Evolutionary conservation across 305 asterid species (phyloP).

Genomic region (Fraxinus paxiana): DNA sequence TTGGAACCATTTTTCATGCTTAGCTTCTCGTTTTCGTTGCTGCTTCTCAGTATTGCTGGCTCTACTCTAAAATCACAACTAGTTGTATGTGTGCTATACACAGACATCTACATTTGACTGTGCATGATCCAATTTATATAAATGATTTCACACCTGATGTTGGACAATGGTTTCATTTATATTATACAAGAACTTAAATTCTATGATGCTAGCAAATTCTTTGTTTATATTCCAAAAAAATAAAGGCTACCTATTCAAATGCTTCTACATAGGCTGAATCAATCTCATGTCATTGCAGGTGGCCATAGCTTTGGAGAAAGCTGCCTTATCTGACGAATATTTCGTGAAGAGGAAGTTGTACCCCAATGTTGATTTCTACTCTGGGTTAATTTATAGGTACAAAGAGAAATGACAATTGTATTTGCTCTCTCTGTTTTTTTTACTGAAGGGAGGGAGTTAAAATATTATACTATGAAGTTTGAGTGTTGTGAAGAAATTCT

Average conservation of each 20-base stretch:
- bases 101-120: not conserved
- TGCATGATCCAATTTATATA: not conserved
- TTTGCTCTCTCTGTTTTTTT: not conserved
- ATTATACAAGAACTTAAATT: not conserved
- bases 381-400: constrained; percentile 92
- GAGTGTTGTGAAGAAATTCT: not conserved
- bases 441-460: not conserved
- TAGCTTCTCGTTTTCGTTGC: not conserved
- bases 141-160: not conserved
- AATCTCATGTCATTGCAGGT: constrained; percentile 49
- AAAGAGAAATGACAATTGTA: not conserved
- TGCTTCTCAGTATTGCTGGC: not conserved
- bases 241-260: not conserved
- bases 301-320: constrained; percentile 94
- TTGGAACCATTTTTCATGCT: not conserved
- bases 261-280: not conserved
- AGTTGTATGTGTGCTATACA: not conserved
- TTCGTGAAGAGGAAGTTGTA: constrained; percentile 93
- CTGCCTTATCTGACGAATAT: constrained; percentile 89
- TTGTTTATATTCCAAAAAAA: not conserved
- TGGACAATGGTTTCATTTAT: not conserved
- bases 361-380: constrained; percentile 96
- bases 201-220: not conserved
- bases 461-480: not conserved
- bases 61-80: not conserved